These are phyloP conservation scores for Venturia pyrina DNA, from an alignment of 2,329 filamentous ascomycete genomes.

Conservation along the genomic window DNA sequence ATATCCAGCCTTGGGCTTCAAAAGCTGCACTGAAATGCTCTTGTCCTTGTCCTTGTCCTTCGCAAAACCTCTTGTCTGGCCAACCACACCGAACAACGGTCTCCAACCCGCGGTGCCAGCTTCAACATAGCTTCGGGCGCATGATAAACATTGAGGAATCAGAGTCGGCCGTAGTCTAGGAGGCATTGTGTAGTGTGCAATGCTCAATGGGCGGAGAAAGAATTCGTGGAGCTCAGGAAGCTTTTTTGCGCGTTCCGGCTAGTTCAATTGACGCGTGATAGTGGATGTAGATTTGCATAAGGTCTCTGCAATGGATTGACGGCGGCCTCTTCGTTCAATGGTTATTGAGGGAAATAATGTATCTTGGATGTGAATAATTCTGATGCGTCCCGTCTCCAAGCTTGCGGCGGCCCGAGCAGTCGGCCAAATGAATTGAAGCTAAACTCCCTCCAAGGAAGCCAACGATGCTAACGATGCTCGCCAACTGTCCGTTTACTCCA, in stretches of 20 bases:
- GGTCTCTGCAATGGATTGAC: neutral
- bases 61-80: conserved; percentile 28
- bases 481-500: neutral
- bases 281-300: neutral
- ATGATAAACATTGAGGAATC: conserved; percentile 30
- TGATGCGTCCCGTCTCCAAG: neutral
- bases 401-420: neutral
- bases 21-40: conserved; percentile 8
- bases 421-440: neutral
- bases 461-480: neutral
- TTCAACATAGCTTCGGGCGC: conserved; percentile 25
- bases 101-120: conserved; percentile 21
- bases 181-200: conserved; percentile 22
- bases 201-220: conserved; percentile 3
- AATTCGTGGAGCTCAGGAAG: neutral
- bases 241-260: neutral
- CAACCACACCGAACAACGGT: conserved; percentile 18
- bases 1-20: conserved; percentile 4
- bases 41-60: conserved; percentile 3
- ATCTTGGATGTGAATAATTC: neutral
- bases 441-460: neutral
- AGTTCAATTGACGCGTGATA: neutral
- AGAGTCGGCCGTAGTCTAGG: conserved; percentile 22
- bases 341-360: neutral
- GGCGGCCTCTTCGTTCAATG: neutral